phyloP scores from a whole-genome alignment of 257 asterid genomes.

The Nicotiana knightiana region DNA sequence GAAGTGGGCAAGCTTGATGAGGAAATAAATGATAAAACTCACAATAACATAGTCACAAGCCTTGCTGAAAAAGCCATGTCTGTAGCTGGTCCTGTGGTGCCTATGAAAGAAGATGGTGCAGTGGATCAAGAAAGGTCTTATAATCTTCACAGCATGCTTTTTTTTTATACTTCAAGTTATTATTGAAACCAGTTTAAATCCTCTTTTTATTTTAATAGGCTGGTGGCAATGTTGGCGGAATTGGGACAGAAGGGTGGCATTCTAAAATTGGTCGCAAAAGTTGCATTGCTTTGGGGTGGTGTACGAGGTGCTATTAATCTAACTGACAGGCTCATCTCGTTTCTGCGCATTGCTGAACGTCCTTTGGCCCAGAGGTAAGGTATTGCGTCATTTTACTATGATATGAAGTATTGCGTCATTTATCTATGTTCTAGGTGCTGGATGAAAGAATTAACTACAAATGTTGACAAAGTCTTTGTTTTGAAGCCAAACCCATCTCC shows the following conservation, averaged over 20 bases:
- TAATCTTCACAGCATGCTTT: neutral
- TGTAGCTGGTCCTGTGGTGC: slow-evolving; percentile 93
- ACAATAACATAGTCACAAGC: slow-evolving; percentile 59
- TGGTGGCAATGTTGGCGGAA: slow-evolving; percentile 82
- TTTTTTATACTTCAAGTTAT: neutral
- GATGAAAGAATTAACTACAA: neutral
- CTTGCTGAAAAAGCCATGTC: slow-evolving; percentile 96
- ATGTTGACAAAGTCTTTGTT: neutral
- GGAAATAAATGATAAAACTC: slow-evolving; percentile 34
- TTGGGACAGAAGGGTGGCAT: slow-evolving; percentile 91
- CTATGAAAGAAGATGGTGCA: slow-evolving; percentile 75
- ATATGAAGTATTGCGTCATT: neutral
- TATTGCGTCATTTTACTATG: neutral
- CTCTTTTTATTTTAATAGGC: slow-evolving; percentile 37
- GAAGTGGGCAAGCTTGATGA: slow-evolving; percentile 28
- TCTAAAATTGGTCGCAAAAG: slow-evolving; percentile 64
- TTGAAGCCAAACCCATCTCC: neutral
- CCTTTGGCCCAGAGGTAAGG: slow-evolving; percentile 76
- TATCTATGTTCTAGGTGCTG: neutral
- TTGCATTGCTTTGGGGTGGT: slow-evolving; percentile 98
- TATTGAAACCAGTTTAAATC: slow-evolving; percentile 24
- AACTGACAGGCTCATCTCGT: slow-evolving; percentile 73
- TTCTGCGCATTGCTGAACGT: slow-evolving; percentile 76
- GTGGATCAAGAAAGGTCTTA: slow-evolving; percentile 90
- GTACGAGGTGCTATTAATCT: slow-evolving; percentile 95